Percentiles rank a stretch among this genome's conserved stretches.
These are phyloP conservation scores for Tricholoma saponaceum DNA, from an alignment of 768 basidiomycete species.

Conservation along the genomic window DNA sequence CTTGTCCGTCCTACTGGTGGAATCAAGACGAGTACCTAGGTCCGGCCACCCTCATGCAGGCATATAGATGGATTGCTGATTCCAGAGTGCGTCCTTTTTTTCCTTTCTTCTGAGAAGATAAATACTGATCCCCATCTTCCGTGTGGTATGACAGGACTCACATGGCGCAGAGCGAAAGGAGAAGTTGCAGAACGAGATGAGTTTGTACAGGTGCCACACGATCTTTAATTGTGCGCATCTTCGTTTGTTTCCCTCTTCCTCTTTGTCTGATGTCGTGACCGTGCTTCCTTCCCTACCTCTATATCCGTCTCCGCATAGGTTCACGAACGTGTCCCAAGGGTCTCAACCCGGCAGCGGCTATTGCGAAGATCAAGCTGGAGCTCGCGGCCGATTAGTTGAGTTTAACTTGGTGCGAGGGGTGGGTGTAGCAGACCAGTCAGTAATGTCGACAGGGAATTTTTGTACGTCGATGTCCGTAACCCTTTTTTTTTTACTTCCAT, in stretches of 20 bases:
- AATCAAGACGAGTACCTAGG: conserved; percentile 99
- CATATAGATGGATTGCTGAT: conserved; percentile 98
- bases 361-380: conserved; percentile 92
- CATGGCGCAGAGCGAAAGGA: conserved; percentile 81
- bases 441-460: neutral
- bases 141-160: conserved; percentile 51
- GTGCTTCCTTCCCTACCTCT: neutral
- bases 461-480: neutral
- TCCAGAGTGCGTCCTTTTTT: conserved; percentile 60
- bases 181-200: conserved; percentile 92
- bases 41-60: conserved; percentile 94
- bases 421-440: neutral
- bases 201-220: conserved; percentile 96
- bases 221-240: conserved; percentile 85
- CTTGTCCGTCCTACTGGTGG: conserved; percentile 99
- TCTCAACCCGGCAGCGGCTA: conserved; percentile 87
- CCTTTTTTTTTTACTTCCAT: neutral
- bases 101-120: neutral
- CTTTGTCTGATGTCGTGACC: neutral
- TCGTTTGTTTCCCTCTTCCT: neutral
- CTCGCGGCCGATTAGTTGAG: conserved; percentile 62
- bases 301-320: conserved; percentile 36
- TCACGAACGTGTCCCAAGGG: conserved; percentile 97
- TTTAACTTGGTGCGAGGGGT: neutral
- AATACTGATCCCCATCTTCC: neutral